A percentile compares a stretch with the other conserved stretches of the same genome.
These are phyloP conservation scores for Cicer arietinum DNA, from an alignment of 306 rosid species.

Conservation along the genomic window DNA sequence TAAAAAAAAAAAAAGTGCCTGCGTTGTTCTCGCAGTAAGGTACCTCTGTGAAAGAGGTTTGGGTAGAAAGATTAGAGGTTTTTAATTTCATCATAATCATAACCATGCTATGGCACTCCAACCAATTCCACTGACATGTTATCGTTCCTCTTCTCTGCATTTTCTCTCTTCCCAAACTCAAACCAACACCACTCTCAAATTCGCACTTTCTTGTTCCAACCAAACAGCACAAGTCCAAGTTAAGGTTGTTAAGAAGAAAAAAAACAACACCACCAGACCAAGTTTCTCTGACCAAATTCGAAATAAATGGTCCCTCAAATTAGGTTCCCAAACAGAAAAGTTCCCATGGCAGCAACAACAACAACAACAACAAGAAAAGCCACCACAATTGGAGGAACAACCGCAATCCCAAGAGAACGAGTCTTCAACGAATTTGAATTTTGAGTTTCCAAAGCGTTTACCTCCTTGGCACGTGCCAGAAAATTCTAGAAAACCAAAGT, in stretches of 20 bases:
- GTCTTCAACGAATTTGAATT: constrained; percentile 45
- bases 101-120: constrained; percentile 63
- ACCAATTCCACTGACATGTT: constrained; percentile 45
- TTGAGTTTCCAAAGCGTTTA: constrained; percentile 48
- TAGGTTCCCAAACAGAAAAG: constrained; percentile 58
- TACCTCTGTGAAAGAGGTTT: neutral
- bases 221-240: constrained; percentile 45
- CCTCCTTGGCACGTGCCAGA: constrained; percentile 78
- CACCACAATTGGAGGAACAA: neutral
- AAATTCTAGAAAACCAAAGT: constrained; percentile 37
- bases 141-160: constrained; percentile 51
- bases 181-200: constrained; percentile 40
- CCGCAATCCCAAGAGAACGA: constrained; percentile 19
- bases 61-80: neutral
- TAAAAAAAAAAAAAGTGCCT: neutral
- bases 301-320: constrained; percentile 76
- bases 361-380: neutral
- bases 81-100: neutral
- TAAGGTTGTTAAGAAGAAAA: constrained; percentile 60
- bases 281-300: constrained; percentile 81
- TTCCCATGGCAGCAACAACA: constrained; percentile 74
- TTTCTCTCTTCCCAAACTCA: constrained; percentile 38
- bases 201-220: constrained; percentile 65
- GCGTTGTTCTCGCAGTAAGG: neutral
- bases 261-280: constrained; percentile 67